phyloP scores from a whole-genome alignment of 495 filamentous ascomycete species.

The Penicillium atrosanguineum region DNA sequence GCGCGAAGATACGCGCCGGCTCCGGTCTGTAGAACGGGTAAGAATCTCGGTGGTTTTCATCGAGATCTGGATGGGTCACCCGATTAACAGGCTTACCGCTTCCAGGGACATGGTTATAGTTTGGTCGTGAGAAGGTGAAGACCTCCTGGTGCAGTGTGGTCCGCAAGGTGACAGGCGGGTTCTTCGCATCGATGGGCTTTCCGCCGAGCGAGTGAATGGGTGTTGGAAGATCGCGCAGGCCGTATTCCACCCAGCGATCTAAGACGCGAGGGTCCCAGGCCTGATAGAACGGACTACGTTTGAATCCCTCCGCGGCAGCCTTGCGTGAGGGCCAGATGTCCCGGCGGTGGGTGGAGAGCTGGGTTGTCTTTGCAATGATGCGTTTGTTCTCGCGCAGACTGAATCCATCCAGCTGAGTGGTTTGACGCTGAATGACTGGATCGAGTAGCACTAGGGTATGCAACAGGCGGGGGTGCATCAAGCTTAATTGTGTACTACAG shows the following conservation, averaged over 20 bases:
- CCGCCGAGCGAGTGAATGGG: slow-evolving; percentile 48
- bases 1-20: slow-evolving; percentile 55
- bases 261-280: slow-evolving; percentile 73
- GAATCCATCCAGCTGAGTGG: slow-evolving; percentile 36
- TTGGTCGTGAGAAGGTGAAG: slow-evolving; percentile 58
- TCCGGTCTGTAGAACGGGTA: slow-evolving; percentile 79
- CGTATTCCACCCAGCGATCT: slow-evolving; percentile 61
- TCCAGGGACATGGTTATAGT: slow-evolving; percentile 40
- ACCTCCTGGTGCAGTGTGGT: slow-evolving; percentile 62
- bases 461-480: slow-evolving; percentile 82
- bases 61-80: slow-evolving; percentile 47
- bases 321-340: slow-evolving; percentile 68
- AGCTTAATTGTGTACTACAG: slow-evolving; percentile 51
- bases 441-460: slow-evolving; percentile 76
- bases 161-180: slow-evolving; percentile 52
- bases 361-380: slow-evolving; percentile 41
- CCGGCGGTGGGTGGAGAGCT: slow-evolving; percentile 59
- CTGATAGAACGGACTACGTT: slow-evolving; percentile 63
- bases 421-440: slow-evolving; percentile 65
- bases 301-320: slow-evolving; percentile 60
- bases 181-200: slow-evolving; percentile 21
- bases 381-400: slow-evolving; percentile 22
- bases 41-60: slow-evolving; percentile 31
- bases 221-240: slow-evolving; percentile 63
- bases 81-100: slow-evolving; percentile 38